These are phyloP conservation scores for Hericium coralloides DNA, from an alignment of 768 basidiomycete species.

Conservation along the genomic window DNA sequence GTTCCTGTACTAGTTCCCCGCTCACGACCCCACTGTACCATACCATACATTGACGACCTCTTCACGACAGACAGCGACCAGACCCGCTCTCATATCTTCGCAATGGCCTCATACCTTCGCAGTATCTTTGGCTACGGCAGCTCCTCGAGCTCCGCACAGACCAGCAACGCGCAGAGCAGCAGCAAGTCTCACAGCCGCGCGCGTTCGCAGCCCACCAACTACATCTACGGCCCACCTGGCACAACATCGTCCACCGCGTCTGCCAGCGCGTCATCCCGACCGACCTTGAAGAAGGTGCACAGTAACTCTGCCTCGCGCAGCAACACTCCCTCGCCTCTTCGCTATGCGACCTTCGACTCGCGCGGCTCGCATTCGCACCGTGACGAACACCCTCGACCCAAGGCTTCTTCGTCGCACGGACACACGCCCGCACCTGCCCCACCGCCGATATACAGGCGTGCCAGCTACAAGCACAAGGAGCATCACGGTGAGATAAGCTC, in stretches of 20 bases:
- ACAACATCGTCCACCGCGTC: constrained; percentile 7
- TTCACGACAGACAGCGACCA: neutral
- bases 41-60: neutral
- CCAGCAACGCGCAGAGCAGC: constrained; percentile 15
- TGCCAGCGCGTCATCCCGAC: constrained; percentile 2
- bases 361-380: constrained; percentile 8
- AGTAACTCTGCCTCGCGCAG: constrained; percentile 8
- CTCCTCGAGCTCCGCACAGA: constrained; percentile 8
- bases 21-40: neutral
- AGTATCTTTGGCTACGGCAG: constrained; percentile 32
- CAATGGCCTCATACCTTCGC: constrained; percentile 45
- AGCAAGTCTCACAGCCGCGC: constrained; percentile 38
- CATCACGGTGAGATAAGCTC: constrained; percentile 8
- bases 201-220: constrained; percentile 25
- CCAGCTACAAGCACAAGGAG: constrained; percentile 4
- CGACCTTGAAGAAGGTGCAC: constrained; percentile 5
- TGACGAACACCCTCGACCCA: neutral
- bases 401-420: constrained; percentile 2
- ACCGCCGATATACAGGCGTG: constrained; percentile 1
- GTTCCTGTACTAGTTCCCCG: neutral
- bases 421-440: neutral
- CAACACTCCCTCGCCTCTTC: constrained; percentile 14
- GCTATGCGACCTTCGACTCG: constrained; percentile 14
- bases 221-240: constrained; percentile 17
- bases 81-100: neutral